phyloP scores from a whole-genome alignment of 1,139 yeast species.

The Yamadazyma oceani region DNA sequence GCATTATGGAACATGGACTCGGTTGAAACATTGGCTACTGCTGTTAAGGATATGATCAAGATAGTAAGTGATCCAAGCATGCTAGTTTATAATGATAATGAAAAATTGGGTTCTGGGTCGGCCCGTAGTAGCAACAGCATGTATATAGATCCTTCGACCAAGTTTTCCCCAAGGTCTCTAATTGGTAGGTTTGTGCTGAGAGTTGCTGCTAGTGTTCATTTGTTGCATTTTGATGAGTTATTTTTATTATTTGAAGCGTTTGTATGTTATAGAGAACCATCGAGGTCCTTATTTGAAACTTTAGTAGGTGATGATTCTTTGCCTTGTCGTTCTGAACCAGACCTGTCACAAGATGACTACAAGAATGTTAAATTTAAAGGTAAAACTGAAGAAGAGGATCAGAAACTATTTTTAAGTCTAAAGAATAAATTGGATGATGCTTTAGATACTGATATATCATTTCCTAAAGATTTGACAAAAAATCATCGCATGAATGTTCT shows the following conservation, averaged over 20 bases:
- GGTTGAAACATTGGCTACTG: slow-evolving; percentile 34
- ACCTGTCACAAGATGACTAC: not conserved
- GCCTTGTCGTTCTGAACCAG: too few species aligned
- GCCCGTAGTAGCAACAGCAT: too few species aligned
- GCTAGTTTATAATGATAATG: slow-evolving; percentile 8
- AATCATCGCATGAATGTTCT: slow-evolving; percentile 18
- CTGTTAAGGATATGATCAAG: slow-evolving; percentile 14
- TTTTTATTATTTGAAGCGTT: slow-evolving; percentile 55
- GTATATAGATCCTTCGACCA: not conserved
- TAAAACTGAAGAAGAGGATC: slow-evolving; percentile 15
- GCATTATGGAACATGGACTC: slow-evolving; percentile 34
- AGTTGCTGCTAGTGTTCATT: slow-evolving; percentile 48
- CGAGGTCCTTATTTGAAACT: slow-evolving; percentile 21
- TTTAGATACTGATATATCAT: slow-evolving; percentile 20
- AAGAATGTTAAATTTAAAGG: slow-evolving; percentile 2
- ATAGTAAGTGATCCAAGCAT: slow-evolving; percentile 5
- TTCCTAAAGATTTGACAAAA: slow-evolving; percentile 15
- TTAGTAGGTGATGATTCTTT: not conserved
- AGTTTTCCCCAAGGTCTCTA: slow-evolving; percentile 34
- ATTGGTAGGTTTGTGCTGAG: slow-evolving; percentile 38
- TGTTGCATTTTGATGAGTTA: slow-evolving; percentile 60
- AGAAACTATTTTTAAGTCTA: slow-evolving; percentile 19
- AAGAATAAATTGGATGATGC: slow-evolving; percentile 23
- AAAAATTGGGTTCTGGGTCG: too few species aligned
- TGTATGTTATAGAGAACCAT: slow-evolving; percentile 46